phyloP scores from a whole-genome alignment of 2,329 filamentous ascomycete species.

The Xylaria multiplex region DNA sequence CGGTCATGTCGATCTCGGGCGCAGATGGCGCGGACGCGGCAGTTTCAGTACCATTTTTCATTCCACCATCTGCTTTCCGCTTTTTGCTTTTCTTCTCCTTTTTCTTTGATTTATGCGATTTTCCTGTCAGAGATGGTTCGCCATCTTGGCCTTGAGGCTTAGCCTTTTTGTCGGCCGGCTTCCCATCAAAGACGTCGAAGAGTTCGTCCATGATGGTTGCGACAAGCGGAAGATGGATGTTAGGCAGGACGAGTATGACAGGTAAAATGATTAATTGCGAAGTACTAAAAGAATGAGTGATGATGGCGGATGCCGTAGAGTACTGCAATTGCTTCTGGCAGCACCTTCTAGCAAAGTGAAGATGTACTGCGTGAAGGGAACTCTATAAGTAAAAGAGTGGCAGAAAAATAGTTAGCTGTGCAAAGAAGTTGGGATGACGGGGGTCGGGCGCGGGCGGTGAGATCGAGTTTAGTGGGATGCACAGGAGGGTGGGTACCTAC shows the following conservation, averaged over 20 bases:
- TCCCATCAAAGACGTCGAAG: constrained; percentile 83
- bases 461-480: constrained; percentile 12
- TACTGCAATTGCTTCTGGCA: constrained; percentile 6
- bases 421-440: constrained; percentile 14
- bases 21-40: constrained; percentile 49
- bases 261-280: neutral
- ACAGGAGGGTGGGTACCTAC: no score
- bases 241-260: neutral
- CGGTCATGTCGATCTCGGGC: constrained; percentile 46
- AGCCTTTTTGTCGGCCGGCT: constrained; percentile 61
- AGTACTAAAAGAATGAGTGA: neutral
- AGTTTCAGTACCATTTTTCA: constrained; percentile 62
- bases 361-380: constrained; percentile 9
- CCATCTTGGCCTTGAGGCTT: constrained; percentile 47
- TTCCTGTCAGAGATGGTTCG: constrained; percentile 47
- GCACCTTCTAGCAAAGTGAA: neutral
- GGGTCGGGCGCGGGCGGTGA: constrained; percentile 42
- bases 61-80: constrained; percentile 82
- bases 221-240: neutral
- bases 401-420: constrained; percentile 44
- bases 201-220: constrained; percentile 69
- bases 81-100: constrained; percentile 74
- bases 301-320: neutral
- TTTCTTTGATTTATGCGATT: constrained; percentile 57
- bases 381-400: constrained; percentile 38